Conservation (phyloP, 2,329 filamentous ascomycete species). For the Xylaria sp. region DNA sequence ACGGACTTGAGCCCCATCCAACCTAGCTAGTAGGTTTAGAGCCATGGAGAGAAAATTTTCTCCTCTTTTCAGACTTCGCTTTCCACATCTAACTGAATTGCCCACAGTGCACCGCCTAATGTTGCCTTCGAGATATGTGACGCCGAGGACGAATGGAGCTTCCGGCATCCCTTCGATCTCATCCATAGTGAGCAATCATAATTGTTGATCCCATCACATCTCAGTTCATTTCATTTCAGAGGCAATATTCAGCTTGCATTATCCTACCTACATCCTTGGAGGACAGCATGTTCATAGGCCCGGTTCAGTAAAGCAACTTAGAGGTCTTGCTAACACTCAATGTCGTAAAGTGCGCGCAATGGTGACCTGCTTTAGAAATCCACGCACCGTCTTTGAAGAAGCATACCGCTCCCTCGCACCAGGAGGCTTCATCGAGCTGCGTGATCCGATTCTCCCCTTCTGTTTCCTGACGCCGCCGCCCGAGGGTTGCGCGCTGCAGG, state of each 20-base stretch:
- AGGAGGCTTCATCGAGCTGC: slow-evolving; percentile 37
- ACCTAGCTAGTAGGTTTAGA: slow-evolving; percentile 29
- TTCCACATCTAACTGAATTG: background rate
- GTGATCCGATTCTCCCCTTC: slow-evolving; percentile 38
- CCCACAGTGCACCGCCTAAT: slow-evolving; percentile 32
- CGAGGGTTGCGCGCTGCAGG: slow-evolving; percentile 30
- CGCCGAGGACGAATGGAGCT: slow-evolving; percentile 37
- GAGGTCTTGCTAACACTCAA: background rate
- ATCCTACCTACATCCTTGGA: too few relatives aligned
- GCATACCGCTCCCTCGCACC: slow-evolving; percentile 30
- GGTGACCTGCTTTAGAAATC: slow-evolving; percentile 34
- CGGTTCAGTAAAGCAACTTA: background rate
- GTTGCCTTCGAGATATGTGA: slow-evolving; percentile 38
- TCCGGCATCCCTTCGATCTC: slow-evolving; percentile 32
- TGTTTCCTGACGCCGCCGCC: slow-evolving; percentile 33
- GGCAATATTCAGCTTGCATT: too few relatives aligned
- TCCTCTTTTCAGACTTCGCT: background rate
- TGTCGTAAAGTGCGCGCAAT: slow-evolving; percentile 30
- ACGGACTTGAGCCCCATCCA: slow-evolving; percentile 36
- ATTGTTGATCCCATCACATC: background rate
- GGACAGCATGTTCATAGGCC: background rate
- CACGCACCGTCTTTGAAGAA: slow-evolving; percentile 29
- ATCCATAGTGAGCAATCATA: slow-evolving; percentile 27
- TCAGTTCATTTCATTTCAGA: too few relatives aligned
- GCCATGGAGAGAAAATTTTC: background rate